Evolutionary conservation across 306 rosid species (phyloP).

Genomic region (Oxytropis ochrocephala): DNA sequence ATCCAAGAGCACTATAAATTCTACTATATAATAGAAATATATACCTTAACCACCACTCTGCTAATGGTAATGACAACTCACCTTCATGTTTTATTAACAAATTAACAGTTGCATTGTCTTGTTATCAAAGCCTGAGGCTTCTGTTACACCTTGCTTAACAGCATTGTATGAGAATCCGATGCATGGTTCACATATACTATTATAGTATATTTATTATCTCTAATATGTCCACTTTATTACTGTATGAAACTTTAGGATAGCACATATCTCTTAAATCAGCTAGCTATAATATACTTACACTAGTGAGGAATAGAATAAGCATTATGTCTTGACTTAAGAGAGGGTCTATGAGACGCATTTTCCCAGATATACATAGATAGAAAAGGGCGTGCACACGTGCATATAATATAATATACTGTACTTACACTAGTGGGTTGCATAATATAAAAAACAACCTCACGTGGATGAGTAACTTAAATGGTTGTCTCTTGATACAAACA

Average conservation of each 20-base stretch:
- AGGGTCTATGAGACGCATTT: constrained; percentile 15
- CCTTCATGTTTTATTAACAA: constrained; percentile 19
- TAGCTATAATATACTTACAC: no score
- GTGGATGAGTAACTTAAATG: constrained; percentile 50
- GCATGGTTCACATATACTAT: constrained; percentile 23
- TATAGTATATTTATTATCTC: no score
- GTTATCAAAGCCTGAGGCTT: constrained; percentile 31
- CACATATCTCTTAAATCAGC: neutral
- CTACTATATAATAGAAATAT: neutral
- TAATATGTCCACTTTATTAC: no score
- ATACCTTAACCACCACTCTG: constrained; percentile 13
- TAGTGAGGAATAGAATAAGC: constrained; percentile 6
- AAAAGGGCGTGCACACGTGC: constrained; percentile 51
- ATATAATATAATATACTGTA: constrained; percentile 12
- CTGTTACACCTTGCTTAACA: constrained; percentile 22
- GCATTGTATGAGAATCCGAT: constrained; percentile 47
- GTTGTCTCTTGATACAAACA: constrained; percentile 41
- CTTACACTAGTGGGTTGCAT: constrained; percentile 26
- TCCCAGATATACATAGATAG: constrained; percentile 26
- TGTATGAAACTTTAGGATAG: neutral
- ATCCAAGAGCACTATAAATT: constrained; percentile 8
- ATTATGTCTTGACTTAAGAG: constrained; percentile 17
- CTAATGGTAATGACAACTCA: constrained; percentile 31
- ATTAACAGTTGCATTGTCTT: constrained; percentile 33
- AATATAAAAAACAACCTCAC: constrained; percentile 40